Evolutionary conservation across 768 basidiomycete species (phyloP).

Genomic region (Steccherinum ochraceum): DNA sequence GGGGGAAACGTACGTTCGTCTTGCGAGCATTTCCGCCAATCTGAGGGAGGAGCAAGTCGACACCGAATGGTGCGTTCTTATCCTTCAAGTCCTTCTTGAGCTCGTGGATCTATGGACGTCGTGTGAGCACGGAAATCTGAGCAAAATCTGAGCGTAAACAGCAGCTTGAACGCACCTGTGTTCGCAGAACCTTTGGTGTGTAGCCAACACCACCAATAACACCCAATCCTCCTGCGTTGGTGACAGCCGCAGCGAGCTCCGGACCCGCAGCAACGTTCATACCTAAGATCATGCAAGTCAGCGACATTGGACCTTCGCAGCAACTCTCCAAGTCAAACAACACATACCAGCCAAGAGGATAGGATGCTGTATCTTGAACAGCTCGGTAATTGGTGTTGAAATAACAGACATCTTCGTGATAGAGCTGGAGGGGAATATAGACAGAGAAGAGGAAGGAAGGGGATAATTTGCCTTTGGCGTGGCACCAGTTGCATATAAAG

Average conservation of each 20-base stretch:
- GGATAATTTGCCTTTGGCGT: neutral
- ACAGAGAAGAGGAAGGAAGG: neutral
- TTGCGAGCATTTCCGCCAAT: constrained; percentile 84
- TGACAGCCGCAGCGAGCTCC: constrained; percentile 89
- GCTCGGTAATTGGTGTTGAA: constrained; percentile 75
- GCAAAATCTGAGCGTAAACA: neutral
- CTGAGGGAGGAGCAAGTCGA: constrained; percentile 85
- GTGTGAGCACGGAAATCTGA: neutral
- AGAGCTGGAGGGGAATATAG: neutral
- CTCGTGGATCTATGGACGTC: constrained; percentile 47
- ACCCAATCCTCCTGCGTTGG: constrained; percentile 89
- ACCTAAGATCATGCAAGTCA: constrained; percentile 31
- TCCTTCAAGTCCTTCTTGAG: constrained; percentile 70
- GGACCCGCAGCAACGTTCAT: constrained; percentile 69
- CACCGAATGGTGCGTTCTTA: constrained; percentile 80
- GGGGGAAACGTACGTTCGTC: constrained; percentile 59
- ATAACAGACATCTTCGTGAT: neutral
- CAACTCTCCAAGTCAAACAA: neutral
- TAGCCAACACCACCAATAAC: constrained; percentile 90
- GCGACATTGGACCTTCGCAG: neutral
- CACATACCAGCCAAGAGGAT: constrained; percentile 70
- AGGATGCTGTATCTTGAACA: constrained; percentile 86
- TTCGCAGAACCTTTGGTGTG: constrained; percentile 73
- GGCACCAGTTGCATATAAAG: too few relatives aligned
- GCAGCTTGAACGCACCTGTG: constrained; percentile 60